phyloP scores from a whole-genome alignment of 139 green algal genomes.

The Chlamydomonas urium region DNA sequence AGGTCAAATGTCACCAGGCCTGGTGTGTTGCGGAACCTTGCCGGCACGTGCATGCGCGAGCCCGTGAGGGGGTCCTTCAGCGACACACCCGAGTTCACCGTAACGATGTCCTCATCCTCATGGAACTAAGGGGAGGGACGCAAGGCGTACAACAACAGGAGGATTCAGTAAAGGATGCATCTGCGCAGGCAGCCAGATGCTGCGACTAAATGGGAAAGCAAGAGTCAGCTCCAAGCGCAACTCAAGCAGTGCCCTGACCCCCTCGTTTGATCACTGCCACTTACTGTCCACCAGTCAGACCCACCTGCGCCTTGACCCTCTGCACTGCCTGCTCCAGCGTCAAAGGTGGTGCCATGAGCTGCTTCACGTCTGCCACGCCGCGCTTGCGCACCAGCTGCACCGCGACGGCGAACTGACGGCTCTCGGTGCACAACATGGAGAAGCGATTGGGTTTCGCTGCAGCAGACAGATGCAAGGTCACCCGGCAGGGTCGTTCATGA shows the following conservation, averaged over 20 bases:
- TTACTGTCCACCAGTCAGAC: background rate
- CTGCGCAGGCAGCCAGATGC: background rate
- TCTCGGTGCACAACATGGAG: background rate
- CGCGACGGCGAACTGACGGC: background rate
- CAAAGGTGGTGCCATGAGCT: constrained; percentile 55
- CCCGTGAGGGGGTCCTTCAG: constrained; percentile 55
- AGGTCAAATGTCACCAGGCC: constrained; percentile 76
- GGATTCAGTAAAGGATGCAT: background rate
- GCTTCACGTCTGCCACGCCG: constrained; percentile 51
- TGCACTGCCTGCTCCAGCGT: constrained; percentile 35
- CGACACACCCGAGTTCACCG: constrained; percentile 41
- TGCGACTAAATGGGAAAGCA: no score
- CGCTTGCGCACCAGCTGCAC: constrained; percentile 17
- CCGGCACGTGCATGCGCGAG: constrained; percentile 49
- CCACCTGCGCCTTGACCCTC: constrained; percentile 41
- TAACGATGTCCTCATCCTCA: constrained; percentile 38
- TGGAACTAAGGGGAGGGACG: background rate
- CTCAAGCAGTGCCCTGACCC: no score
- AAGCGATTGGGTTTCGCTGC: background rate
- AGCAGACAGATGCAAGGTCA: no score
- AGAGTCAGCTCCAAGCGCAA: no score
- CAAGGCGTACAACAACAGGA: background rate
- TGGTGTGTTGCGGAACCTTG: constrained; percentile 29
- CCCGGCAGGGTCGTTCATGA: no score
- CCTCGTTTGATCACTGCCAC: no score